A percentile compares a stretch with the other conserved stretches of the same genome.
These are phyloP conservation scores for Kwoniella heveanensis DNA, from an alignment of 768 basidiomycete species.

Conservation along the genomic window DNA sequence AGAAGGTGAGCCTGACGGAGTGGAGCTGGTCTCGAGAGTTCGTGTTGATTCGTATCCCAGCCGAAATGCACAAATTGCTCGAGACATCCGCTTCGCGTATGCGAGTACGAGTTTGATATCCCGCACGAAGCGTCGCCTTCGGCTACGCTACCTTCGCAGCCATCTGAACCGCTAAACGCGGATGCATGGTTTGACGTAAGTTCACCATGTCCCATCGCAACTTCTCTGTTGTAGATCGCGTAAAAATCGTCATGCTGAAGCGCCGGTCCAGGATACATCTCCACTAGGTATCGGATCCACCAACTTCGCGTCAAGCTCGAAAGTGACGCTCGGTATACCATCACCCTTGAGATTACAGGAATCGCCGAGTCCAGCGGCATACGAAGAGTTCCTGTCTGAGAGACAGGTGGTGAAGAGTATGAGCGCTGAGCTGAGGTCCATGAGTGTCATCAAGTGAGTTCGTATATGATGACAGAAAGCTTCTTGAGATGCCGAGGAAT, in stretches of 20 bases:
- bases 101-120: slow-evolving; percentile 11
- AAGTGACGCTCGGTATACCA: not conserved
- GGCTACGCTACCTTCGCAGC: not conserved
- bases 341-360: not conserved
- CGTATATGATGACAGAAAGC: not conserved
- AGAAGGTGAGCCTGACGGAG: slow-evolving; percentile 5
- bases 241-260: too few species aligned
- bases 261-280: not conserved
- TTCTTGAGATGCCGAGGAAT: too few species aligned
- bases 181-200: not conserved
- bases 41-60: not conserved
- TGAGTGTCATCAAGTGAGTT: not conserved
- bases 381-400: not conserved
- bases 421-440: slow-evolving; percentile 1
- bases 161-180: too few species aligned
- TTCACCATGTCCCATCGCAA: too few species aligned
- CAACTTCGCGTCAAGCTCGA: slow-evolving; percentile 3
- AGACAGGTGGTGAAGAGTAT: slow-evolving; percentile 7
- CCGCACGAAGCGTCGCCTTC: not conserved
- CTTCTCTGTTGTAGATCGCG: too few species aligned
- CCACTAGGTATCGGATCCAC: not conserved
- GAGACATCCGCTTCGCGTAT: slow-evolving; percentile 8
- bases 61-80: slow-evolving; percentile 12
- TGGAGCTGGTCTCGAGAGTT: not conserved
- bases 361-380: not conserved